phyloP scores from a whole-genome alignment of 2,329 filamentous ascomycete species.

The Penicillium sp. region DNA sequence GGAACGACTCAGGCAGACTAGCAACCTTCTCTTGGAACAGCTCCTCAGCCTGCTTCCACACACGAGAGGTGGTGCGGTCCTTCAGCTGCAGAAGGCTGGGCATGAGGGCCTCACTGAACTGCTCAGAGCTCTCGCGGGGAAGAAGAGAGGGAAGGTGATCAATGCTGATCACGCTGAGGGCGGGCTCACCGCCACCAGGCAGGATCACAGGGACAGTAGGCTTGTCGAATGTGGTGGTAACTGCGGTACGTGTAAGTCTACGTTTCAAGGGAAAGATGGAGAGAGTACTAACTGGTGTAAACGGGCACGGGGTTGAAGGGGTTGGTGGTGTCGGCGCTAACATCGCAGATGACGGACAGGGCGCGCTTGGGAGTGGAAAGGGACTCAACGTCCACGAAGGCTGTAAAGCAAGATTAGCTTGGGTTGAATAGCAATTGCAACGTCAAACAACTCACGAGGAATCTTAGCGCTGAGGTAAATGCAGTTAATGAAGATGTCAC shows the following conservation, averaged over 20 bases:
- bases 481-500: constrained; percentile 80
- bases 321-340: constrained; percentile 52
- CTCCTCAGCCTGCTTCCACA: constrained; percentile 85
- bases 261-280: not conserved
- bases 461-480: constrained; percentile 4
- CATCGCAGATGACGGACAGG: constrained; percentile 78
- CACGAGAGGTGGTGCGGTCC: constrained; percentile 66
- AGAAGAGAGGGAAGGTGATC: constrained; percentile 83
- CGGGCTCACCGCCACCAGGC: constrained; percentile 53
- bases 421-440: constrained; percentile 35
- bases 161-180: constrained; percentile 80
- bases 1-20: constrained; percentile 55
- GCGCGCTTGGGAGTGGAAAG: constrained; percentile 68
- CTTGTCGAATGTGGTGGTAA: constrained; percentile 82
- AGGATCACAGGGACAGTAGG: constrained; percentile 75
- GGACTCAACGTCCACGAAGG: constrained; percentile 73
- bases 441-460: not conserved
- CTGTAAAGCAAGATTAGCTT: constrained; percentile 56
- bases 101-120: constrained; percentile 75
- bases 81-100: constrained; percentile 77
- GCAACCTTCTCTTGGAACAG: constrained; percentile 81
- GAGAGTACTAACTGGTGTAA: constrained; percentile 57
- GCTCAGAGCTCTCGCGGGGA: constrained; percentile 82
- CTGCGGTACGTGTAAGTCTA: not conserved
- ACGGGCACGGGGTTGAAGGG: constrained; percentile 63